Percentiles rank a stretch among this genome's conserved stretches.
phyloP scores from a whole-genome alignment of 73 alveolate genomes.

The Paramecium bursaria region DNA sequence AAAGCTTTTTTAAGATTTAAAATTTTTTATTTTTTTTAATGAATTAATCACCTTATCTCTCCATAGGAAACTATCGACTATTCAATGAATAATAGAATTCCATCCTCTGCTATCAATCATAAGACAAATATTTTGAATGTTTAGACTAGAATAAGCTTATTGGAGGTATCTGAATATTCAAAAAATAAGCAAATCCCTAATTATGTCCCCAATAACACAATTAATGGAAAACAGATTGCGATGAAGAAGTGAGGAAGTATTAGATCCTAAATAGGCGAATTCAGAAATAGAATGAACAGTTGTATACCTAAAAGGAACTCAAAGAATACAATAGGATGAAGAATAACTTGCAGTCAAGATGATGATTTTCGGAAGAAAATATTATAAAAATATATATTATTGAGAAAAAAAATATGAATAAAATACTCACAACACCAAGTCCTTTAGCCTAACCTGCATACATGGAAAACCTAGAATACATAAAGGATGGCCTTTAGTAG shows the following conservation, averaged over 20 bases:
- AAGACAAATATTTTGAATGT: not conserved
- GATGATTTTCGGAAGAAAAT: not conserved
- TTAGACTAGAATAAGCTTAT: not conserved
- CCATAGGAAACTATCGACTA: not conserved
- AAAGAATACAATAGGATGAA: not conserved
- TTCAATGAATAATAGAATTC: not conserved
- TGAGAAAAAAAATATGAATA: not conserved
- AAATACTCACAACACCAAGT: slow-evolving; percentile 11
- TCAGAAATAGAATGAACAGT: too few species aligned
- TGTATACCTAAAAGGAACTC: not conserved
- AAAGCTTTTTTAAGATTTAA: too few species aligned
- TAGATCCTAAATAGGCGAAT: not conserved
- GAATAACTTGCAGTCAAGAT: too few species aligned
- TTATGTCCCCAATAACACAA: not conserved
- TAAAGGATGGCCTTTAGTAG: not conserved
- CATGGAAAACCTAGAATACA: not conserved
- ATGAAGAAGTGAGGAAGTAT: not conserved
- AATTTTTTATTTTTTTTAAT: too few species aligned
- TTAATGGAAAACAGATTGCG: not conserved
- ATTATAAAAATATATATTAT: too few species aligned
- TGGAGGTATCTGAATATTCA: not conserved
- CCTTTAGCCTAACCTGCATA: not conserved
- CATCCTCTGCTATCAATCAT: not conserved
- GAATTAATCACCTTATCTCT: not conserved
- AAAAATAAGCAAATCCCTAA: not conserved